phyloP scores from a whole-genome alignment of 1,139 yeast genomes.

The Chernovozyma sophiae-reginae region DNA sequence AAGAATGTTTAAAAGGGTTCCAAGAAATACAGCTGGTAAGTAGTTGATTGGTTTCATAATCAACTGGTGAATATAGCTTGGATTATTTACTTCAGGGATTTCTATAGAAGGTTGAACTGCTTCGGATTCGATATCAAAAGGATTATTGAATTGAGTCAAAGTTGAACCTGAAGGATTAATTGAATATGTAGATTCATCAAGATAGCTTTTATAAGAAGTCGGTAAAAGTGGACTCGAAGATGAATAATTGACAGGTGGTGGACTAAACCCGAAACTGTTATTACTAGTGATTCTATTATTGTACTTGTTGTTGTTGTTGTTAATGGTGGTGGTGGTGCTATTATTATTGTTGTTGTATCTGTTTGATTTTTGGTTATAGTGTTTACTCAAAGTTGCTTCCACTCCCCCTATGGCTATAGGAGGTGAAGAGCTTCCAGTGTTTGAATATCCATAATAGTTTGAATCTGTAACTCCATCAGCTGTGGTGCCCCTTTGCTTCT shows the following conservation, averaged over 20 bases:
- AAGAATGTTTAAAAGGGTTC: conserved; percentile 76
- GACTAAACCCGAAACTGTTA: neutral
- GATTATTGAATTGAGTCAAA: conserved; percentile 2
- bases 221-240: neutral
- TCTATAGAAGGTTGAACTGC: neutral
- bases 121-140: conserved; percentile 3
- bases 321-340: neutral
- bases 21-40: conserved; percentile 77
- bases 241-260: neutral
- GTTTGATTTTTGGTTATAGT: neutral
- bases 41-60: conserved; percentile 43
- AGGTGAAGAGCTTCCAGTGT: conserved; percentile 19
- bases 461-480: conserved; percentile 4
- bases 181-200: neutral
- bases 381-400: conserved; percentile 2
- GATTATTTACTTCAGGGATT: neutral
- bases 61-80: neutral
- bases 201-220: neutral
- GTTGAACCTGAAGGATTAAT: neutral
- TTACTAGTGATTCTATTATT: too few relatives aligned
- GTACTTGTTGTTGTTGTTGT: neutral
- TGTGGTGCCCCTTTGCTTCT: too few relatives aligned
- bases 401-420: conserved; percentile 20
- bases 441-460: conserved; percentile 9
- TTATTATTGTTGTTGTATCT: neutral